A percentile compares a stretch with the other conserved stretches of the same genome.
Conservation (phyloP, 2,329 filamentous ascomycete genomes). For the Plenodomus tracheiphilus region DNA sequence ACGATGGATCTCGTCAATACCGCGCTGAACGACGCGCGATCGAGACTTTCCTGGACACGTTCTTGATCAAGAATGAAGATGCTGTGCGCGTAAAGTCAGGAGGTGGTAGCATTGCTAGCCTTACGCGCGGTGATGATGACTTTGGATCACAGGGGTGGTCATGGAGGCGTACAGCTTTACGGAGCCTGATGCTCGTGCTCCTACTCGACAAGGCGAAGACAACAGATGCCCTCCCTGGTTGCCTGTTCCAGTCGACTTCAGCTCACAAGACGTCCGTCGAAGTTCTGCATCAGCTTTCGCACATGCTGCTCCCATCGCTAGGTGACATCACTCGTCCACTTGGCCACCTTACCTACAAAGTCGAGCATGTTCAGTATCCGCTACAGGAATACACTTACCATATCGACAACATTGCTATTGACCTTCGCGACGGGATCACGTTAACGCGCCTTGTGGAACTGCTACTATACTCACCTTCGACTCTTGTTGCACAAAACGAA, state of each 20-base stretch:
- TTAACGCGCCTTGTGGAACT: conserved; percentile 64
- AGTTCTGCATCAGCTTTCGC: conserved; percentile 56
- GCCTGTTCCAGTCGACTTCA: conserved; percentile 58
- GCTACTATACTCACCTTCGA: conserved; percentile 52
- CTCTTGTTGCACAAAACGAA: conserved; percentile 33
- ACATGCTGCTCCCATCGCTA: conserved; percentile 60
- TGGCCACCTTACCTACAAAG: conserved; percentile 60
- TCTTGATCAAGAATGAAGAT: conserved; percentile 63
- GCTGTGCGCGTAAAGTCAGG: conserved; percentile 47
- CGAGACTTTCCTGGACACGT: conserved; percentile 59
- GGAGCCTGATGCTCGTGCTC: conserved; percentile 63
- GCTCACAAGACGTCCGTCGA: conserved; percentile 59
- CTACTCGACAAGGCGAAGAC: conserved; percentile 61
- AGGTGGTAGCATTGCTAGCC: conserved; percentile 44
- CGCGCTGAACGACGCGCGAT: conserved; percentile 49
- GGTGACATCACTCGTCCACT: conserved; percentile 61
- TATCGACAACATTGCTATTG: conserved; percentile 63
- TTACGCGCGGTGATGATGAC: conserved; percentile 45
- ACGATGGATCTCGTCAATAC: conserved; percentile 38
- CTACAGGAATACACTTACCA: conserved; percentile 63
- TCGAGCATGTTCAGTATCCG: conserved; percentile 58
- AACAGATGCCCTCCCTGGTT: conserved; percentile 41
- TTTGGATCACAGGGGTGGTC: conserved; percentile 51
- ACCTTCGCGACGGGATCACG: conserved; percentile 64
- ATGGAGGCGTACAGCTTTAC: conserved; percentile 60